A percentile compares a stretch with the other conserved stretches of the same genome.
These are phyloP conservation scores for Penicillium verrucosum DNA, from an alignment of 2,329 filamentous ascomycete genomes.

Conservation along the genomic window DNA sequence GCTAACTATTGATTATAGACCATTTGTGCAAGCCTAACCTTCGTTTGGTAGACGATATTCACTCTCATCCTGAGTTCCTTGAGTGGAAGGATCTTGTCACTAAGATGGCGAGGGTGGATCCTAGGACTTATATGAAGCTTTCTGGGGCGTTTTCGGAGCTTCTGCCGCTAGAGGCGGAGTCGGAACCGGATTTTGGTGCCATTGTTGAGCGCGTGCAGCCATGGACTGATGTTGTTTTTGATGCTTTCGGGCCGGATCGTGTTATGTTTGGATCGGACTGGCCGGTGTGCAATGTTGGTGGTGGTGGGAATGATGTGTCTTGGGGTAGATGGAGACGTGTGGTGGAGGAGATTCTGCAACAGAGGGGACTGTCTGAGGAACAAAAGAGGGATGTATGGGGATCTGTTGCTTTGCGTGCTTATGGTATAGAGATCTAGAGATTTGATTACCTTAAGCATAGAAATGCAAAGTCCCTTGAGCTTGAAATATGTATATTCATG, in stretches of 20 bases:
- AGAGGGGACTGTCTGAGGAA: constrained; percentile 52
- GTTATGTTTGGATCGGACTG: constrained; percentile 93
- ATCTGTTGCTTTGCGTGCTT: constrained; percentile 69
- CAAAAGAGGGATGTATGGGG: constrained; percentile 68
- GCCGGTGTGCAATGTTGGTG: constrained; percentile 79
- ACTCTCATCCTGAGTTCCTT: constrained; percentile 55
- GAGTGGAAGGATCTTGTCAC: constrained; percentile 69
- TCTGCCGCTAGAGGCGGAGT: constrained; percentile 41
- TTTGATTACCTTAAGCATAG: not conserved
- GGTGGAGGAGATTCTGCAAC: constrained; percentile 62
- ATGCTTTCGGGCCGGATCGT: constrained; percentile 66
- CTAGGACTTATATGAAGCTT: constrained; percentile 82
- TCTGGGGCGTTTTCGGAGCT: constrained; percentile 83
- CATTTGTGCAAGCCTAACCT: constrained; percentile 88
- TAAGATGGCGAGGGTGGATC: constrained; percentile 58
- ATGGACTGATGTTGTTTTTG: constrained; percentile 70
- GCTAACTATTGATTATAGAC: constrained; percentile 50
- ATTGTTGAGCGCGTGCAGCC: constrained; percentile 60
- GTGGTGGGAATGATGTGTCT: constrained; percentile 54
- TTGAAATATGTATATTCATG: not conserved
- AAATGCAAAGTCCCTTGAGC: not conserved
- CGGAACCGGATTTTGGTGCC: constrained; percentile 19
- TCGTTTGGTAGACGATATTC: constrained; percentile 45
- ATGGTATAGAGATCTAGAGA: constrained; percentile 41
- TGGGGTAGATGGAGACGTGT: constrained; percentile 75